Conservation (phyloP, 2,329 filamentous ascomycete species). For the Talaromyces sp. region DNA sequence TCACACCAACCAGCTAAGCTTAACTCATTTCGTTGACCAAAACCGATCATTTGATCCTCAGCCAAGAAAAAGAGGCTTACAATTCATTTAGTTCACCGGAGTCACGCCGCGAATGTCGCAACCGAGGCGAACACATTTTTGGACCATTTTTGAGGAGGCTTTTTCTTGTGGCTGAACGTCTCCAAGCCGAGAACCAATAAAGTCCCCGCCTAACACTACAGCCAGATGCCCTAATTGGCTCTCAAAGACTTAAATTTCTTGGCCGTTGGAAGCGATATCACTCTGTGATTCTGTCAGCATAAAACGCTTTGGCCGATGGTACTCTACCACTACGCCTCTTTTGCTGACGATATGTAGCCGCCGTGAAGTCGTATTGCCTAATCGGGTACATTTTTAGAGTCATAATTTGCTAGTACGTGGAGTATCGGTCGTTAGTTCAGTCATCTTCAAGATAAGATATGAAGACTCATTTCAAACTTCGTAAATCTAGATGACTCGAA, state of each 20-base stretch:
- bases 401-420: not conserved
- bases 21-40: not conserved
- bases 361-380: not conserved
- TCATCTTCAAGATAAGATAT: not conserved
- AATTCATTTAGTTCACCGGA: not conserved
- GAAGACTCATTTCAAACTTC: not conserved
- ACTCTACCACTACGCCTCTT: constrained; percentile 1
- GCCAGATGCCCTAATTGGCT: not conserved
- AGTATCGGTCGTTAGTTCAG: not conserved
- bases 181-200: not conserved
- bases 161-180: not conserved
- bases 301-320: not conserved
- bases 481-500: not conserved
- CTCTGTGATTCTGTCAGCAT: not conserved
- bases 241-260: not conserved
- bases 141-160: not conserved
- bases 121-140: not conserved
- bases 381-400: not conserved
- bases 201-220: not conserved
- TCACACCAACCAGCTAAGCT: not conserved
- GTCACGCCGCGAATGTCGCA: not conserved
- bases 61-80: not conserved
- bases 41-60: not conserved
- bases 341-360: not conserved
- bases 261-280: constrained; percentile 6